A percentile compares a stretch with the other conserved stretches of the same genome.
Evolutionary conservation across 2,329 filamentous ascomycete genomes (phyloP).

Genomic region (Colletotrichum costaricense): DNA sequence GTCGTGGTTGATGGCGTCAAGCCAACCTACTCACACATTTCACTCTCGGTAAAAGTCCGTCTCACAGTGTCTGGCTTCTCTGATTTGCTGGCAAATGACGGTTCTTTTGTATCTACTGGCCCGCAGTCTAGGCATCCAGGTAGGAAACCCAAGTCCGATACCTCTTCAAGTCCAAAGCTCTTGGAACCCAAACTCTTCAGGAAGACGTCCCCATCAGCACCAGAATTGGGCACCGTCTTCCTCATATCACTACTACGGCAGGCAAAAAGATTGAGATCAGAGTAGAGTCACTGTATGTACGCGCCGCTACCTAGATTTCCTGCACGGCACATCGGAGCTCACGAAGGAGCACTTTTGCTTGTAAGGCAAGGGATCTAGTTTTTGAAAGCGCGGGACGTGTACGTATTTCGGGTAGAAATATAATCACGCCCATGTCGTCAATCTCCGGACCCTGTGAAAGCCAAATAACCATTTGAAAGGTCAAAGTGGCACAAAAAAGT

Average conservation of each 20-base stretch:
- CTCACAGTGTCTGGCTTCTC: too few relatives aligned
- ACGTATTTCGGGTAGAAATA: not conserved
- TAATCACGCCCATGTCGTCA: not conserved
- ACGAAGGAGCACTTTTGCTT: not conserved
- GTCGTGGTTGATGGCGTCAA: too few relatives aligned
- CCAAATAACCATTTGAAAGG: not conserved
- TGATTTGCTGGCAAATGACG: rapidly evolving
- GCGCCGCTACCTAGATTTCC: not conserved
- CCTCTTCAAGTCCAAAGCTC: too few relatives aligned
- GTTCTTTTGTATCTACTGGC: too few relatives aligned
- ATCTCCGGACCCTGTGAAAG: not conserved
- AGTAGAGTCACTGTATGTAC: not conserved
- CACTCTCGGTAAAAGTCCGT: too few relatives aligned
- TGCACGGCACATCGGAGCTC: not conserved
- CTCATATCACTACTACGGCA: not conserved
- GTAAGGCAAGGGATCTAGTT: not conserved
- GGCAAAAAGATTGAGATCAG: not conserved
- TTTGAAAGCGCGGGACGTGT: not conserved
- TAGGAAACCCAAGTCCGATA: too few relatives aligned
- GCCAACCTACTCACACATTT: too few relatives aligned
- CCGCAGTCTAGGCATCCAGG: too few relatives aligned
- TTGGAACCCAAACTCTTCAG: too few relatives aligned
- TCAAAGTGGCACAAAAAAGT: not conserved
- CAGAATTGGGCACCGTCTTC: not conserved
- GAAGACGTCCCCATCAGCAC: too few relatives aligned